Conservation (phyloP, 768 basidiomycete genomes). For the Infundibulicybe gibba region DNA sequence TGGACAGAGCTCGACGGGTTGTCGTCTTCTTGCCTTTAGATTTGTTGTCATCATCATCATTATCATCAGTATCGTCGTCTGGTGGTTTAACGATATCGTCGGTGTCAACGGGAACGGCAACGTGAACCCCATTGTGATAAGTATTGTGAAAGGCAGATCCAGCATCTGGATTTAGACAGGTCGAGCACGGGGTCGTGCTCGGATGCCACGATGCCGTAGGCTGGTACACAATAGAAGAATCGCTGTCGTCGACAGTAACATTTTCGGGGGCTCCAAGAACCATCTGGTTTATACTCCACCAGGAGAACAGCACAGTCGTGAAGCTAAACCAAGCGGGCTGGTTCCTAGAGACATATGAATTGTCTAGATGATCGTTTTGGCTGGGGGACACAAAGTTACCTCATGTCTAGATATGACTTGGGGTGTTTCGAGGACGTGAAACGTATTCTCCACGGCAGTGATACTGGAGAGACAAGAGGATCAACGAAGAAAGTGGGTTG, state of each 20-base stretch:
- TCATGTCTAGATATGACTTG: neutral
- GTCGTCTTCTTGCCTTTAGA: conserved; percentile 1
- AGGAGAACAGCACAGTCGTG: conserved; percentile 4
- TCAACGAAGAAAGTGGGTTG: too few relatives aligned
- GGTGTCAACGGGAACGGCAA: conserved; percentile 8
- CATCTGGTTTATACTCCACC: conserved; percentile 8
- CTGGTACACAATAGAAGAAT: conserved; percentile 32
- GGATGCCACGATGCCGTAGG: conserved; percentile 33
- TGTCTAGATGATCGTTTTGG: too few relatives aligned
- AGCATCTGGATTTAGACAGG: conserved; percentile 24
- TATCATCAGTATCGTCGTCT: conserved; percentile 3
- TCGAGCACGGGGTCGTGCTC: conserved; percentile 22
- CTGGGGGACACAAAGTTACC: conserved; percentile 1
- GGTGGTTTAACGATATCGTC: conserved; percentile 11
- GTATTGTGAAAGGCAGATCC: conserved; percentile 19
- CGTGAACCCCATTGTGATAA: conserved; percentile 32
- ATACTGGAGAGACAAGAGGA: too few relatives aligned
- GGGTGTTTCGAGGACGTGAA: neutral
- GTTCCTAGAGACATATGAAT: too few relatives aligned
- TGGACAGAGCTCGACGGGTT: conserved; percentile 1
- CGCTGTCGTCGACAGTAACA: conserved; percentile 33
- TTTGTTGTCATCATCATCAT: conserved; percentile 5
- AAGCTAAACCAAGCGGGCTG: neutral
- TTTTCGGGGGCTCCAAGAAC: conserved; percentile 21
- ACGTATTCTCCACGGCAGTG: too few relatives aligned